A percentile compares a stretch with the other conserved stretches of the same genome.
phyloP scores from a whole-genome alignment of 2,329 filamentous ascomycete species.

The Chaetomiaceae sp. region DNA sequence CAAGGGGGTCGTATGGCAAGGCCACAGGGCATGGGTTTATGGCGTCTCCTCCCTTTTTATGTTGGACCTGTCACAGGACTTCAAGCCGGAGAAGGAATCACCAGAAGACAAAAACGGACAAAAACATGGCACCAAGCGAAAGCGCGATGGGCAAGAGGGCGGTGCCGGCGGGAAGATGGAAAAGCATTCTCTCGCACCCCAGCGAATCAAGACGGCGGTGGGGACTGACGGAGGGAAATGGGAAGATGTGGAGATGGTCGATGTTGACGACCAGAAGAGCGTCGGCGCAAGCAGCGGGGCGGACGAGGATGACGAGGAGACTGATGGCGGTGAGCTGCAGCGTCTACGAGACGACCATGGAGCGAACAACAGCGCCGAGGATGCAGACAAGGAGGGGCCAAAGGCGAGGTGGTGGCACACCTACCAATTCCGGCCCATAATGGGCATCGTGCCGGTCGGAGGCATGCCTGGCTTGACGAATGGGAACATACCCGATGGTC shows the following conservation, averaged over 20 bases:
- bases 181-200: conserved; percentile 43
- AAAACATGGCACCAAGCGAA: conserved; percentile 47
- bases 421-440: conserved; percentile 89
- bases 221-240: conserved; percentile 35
- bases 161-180: conserved; percentile 54
- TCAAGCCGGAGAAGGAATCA: conserved; percentile 41
- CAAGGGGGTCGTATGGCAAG: conserved; percentile 82
- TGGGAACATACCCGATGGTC: conserved; percentile 24
- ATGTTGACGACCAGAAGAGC: conserved; percentile 29
- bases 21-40: conserved; percentile 77
- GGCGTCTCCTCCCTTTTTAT: conserved; percentile 85
- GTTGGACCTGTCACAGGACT: conserved; percentile 76
- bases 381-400: conserved; percentile 29
- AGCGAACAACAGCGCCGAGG: conserved; percentile 32
- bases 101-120: conserved; percentile 29
- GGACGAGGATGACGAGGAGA: conserved; percentile 38
- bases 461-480: conserved; percentile 27
- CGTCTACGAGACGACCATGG: conserved; percentile 35
- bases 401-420: conserved; percentile 65
- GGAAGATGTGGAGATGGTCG: conserved; percentile 34
- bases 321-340: conserved; percentile 31
- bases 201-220: conserved; percentile 36
- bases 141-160: conserved; percentile 44
- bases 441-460: conserved; percentile 59
- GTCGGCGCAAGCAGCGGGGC: conserved; percentile 36